Conservation (phyloP, 2,329 filamentous ascomycete genomes). For the Monilinia laxa region DNA sequence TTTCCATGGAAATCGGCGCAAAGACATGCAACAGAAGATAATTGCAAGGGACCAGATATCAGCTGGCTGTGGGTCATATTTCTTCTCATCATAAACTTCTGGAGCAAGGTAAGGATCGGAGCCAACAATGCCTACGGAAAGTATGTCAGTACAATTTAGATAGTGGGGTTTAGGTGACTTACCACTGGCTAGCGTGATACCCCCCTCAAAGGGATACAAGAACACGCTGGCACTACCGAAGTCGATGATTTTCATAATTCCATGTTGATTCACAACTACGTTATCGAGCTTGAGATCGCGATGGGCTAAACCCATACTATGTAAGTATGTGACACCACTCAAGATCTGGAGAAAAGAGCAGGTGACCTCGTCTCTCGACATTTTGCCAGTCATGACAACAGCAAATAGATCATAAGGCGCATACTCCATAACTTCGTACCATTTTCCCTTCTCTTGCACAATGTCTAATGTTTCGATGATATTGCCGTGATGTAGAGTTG, state of each 20-base stretch:
- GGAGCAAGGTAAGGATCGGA: slow-evolving; percentile 95
- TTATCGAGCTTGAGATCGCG: slow-evolving; percentile 96
- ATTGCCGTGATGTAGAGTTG: slow-evolving; percentile 94
- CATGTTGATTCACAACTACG: slow-evolving; percentile 91
- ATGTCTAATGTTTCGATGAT: slow-evolving; percentile 98
- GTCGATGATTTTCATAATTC: slow-evolving; percentile 99
- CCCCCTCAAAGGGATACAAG: slow-evolving; percentile 93
- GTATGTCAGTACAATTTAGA: slow-evolving; percentile 20
- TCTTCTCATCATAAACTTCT: slow-evolving; percentile 90
- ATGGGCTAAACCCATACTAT: slow-evolving; percentile 92
- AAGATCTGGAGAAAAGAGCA: slow-evolving; percentile 94
- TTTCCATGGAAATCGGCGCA: slow-evolving; percentile 96
- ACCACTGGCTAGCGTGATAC: slow-evolving; percentile 79
- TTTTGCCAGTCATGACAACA: slow-evolving; percentile 98
- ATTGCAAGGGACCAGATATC: slow-evolving; percentile 99
- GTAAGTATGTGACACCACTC: slow-evolving; percentile 89
- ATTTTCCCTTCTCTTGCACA: slow-evolving; percentile 86
- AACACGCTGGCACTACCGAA: slow-evolving; percentile 98
- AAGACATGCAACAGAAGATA: slow-evolving; percentile 98
- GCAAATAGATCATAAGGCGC: slow-evolving; percentile 95
- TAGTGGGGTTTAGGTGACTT: slow-evolving; percentile 41
- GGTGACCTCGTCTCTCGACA: slow-evolving; percentile 85
- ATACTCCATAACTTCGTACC: slow-evolving; percentile 99
- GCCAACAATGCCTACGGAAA: slow-evolving; percentile 64
- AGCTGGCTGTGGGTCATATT: slow-evolving; percentile 89